phyloP scores from a whole-genome alignment of 139 green algal species.

The Prasinococcaceae sp. region DNA sequence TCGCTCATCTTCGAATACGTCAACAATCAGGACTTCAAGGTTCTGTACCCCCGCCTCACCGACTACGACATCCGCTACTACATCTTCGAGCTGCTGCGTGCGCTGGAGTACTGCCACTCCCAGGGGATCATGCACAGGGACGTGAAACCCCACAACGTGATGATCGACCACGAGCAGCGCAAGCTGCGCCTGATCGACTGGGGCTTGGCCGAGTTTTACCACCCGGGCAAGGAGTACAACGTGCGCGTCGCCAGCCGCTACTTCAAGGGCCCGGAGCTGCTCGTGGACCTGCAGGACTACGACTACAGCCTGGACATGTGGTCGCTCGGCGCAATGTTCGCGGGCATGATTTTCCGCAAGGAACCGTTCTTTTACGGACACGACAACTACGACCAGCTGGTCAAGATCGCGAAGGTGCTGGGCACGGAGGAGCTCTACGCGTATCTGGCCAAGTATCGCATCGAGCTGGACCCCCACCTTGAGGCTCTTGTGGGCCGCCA shows the following conservation, averaged over 20 bases:
- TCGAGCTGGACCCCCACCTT: slow-evolving; percentile 90
- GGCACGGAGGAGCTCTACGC: slow-evolving; percentile 76
- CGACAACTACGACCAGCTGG: slow-evolving; percentile 98
- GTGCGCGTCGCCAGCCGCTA: slow-evolving; percentile 89
- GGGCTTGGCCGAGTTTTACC: slow-evolving; percentile 98
- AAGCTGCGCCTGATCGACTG: slow-evolving; percentile 96
- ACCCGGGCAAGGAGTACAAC: slow-evolving; percentile 88
- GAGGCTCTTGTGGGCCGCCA: slow-evolving; percentile 57
- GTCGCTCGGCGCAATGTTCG: slow-evolving; percentile 62
- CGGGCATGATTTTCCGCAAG: slow-evolving; percentile 75
- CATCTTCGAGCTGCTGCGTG: slow-evolving; percentile 87
- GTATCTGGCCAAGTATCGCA: slow-evolving; percentile 92
- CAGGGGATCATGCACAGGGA: slow-evolving; percentile 52
- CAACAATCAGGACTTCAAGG: slow-evolving; percentile 83
- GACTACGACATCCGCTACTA: slow-evolving; percentile 98
- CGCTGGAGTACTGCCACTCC: slow-evolving; percentile 89
- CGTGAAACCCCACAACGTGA: slow-evolving; percentile 84
- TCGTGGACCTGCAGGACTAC: slow-evolving; percentile 96
- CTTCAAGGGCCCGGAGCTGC: slow-evolving; percentile 96
- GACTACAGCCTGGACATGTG: slow-evolving; percentile 98
- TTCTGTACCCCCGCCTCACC: slow-evolving; percentile 87
- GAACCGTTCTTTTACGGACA: slow-evolving; percentile 99
- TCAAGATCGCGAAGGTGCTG: slow-evolving; percentile 96
- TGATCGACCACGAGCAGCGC: slow-evolving; percentile 91
- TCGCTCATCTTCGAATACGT: slow-evolving; percentile 94